These are phyloP conservation scores for Psilocybe azurescens DNA, from an alignment of 768 basidiomycete genomes.

Conservation along the genomic window DNA sequence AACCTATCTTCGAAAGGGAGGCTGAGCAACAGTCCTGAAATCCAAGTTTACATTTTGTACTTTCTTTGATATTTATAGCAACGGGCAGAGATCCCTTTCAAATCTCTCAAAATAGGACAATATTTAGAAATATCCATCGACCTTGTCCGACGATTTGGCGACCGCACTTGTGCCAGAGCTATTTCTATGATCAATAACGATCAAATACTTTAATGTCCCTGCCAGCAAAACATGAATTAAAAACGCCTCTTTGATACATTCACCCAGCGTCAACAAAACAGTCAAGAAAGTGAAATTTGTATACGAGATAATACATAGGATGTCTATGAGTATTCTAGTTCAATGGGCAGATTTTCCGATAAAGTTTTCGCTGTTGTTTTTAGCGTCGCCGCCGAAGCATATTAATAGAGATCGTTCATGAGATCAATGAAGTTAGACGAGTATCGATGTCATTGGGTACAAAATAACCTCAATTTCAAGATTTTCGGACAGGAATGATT, in stretches of 20 bases:
- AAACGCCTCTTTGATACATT: no score
- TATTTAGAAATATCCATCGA: neutral
- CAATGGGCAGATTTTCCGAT: neutral
- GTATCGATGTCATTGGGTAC: neutral
- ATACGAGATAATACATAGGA: no score
- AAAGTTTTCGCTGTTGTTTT: neutral
- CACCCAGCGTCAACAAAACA: no score
- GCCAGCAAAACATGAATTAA: no score
- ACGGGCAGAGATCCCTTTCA: neutral
- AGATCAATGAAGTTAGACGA: neutral
- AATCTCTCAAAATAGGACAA: neutral
- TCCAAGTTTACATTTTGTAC: neutral
- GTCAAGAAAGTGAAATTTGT: no score
- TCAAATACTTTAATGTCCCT: no score
- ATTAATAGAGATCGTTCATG: neutral
- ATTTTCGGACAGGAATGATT: neutral
- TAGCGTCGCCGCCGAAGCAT: neutral
- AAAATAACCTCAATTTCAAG: neutral
- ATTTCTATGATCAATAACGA: neutral
- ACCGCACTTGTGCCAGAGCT: neutral
- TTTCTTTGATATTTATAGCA: neutral
- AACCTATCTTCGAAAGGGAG: neutral
- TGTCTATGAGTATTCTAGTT: no score
- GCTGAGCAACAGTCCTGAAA: neutral
- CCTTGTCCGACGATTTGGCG: conserved; percentile 9